phyloP scores from a whole-genome alignment of 2,329 filamentous ascomycete genomes.

The Epichloe aotearoae region DNA sequence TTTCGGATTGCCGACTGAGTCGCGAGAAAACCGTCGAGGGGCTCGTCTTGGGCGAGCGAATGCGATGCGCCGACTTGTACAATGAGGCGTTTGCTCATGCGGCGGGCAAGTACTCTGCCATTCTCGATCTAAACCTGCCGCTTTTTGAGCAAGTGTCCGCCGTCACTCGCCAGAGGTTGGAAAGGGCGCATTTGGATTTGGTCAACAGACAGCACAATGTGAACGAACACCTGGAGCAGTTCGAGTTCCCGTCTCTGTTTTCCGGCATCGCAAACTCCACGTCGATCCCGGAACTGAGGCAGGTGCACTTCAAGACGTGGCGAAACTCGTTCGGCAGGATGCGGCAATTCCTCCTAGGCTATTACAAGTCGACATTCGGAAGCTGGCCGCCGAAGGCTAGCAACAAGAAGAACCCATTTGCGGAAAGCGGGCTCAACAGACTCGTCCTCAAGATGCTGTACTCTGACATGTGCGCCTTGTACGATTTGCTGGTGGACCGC shows the following conservation, averaged over 20 bases:
- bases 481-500: constrained; percentile 79
- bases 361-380: constrained; percentile 47
- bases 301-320: constrained; percentile 77
- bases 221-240: constrained; percentile 64
- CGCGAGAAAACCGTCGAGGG: constrained; percentile 83
- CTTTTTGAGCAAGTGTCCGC: constrained; percentile 58
- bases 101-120: constrained; percentile 70
- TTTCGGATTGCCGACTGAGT: constrained; percentile 71
- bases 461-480: constrained; percentile 71
- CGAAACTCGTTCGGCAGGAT: constrained; percentile 60
- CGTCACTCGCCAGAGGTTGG: constrained; percentile 64
- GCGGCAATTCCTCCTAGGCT: constrained; percentile 56
- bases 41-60: constrained; percentile 75
- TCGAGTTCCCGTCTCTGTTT: constrained; percentile 85
- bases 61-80: constrained; percentile 72
- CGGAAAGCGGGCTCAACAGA: constrained; percentile 75
- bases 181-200: constrained; percentile 70
- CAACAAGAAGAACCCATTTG: constrained; percentile 83
- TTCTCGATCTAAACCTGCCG: constrained; percentile 51
- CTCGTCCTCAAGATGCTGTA: constrained; percentile 72
- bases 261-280: constrained; percentile 78
- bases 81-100: constrained; percentile 87
- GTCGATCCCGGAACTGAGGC: constrained; percentile 60
- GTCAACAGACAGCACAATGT: constrained; percentile 57
- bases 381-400: constrained; percentile 85